A percentile compares a stretch with the other conserved stretches of the same genome.
These are phyloP conservation scores for Hygrophila difformis DNA, from an alignment of 257 asterid genomes.

Conservation along the genomic window DNA sequence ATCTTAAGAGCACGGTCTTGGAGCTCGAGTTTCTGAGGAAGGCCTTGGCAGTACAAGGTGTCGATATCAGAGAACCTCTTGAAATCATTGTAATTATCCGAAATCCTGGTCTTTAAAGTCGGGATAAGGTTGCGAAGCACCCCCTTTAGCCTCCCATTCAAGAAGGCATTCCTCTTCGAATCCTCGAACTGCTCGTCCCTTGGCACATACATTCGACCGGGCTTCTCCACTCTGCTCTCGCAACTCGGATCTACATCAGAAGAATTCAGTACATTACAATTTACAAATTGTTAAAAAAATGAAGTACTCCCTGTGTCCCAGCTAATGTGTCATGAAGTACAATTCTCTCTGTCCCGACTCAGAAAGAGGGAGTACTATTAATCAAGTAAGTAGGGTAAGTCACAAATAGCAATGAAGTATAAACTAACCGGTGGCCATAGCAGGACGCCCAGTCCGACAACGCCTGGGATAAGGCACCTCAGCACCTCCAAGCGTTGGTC, in stretches of 20 bases:
- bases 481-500: conserved; percentile 72
- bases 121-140: conserved; percentile 84
- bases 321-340: background rate
- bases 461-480: conserved; percentile 77
- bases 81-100: conserved; percentile 67
- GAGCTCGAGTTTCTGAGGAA: conserved; percentile 69
- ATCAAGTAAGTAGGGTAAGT: conserved; percentile 78
- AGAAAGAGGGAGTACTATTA: conserved; percentile 67
- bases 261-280: background rate
- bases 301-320: too few species aligned
- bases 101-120: conserved; percentile 61
- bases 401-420: conserved; percentile 19
- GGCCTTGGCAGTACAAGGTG: conserved; percentile 78
- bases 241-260: conserved; percentile 35
- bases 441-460: conserved; percentile 79
- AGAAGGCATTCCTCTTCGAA: conserved; percentile 68
- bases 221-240: conserved; percentile 96
- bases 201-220: conserved; percentile 80
- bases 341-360: conserved; percentile 45
- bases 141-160: conserved; percentile 80
- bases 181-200: conserved; percentile 97
- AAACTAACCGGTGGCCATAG: conserved; percentile 62
- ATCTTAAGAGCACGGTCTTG: conserved; percentile 55
- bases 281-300: background rate
- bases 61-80: conserved; percentile 81